Percentiles rank a stretch among this genome's conserved stretches.
phyloP scores from a whole-genome alignment of 768 basidiomycete species.

The Pleurotus eryngii region DNA sequence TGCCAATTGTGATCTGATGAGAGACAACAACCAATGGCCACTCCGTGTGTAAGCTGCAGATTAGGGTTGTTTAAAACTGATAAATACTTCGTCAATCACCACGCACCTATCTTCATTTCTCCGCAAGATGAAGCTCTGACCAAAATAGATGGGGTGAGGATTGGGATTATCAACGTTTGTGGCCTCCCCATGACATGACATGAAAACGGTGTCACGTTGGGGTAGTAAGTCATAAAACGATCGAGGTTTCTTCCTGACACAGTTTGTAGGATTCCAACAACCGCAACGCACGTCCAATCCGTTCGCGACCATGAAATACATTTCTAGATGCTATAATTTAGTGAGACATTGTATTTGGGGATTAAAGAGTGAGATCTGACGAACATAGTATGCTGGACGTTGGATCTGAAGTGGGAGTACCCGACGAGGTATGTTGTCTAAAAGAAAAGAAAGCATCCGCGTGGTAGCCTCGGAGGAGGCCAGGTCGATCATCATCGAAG shows the following conservation, averaged over 20 bases:
- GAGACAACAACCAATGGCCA: constrained; percentile 5
- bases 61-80: neutral
- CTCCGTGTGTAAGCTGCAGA: neutral
- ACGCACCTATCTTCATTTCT: neutral
- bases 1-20: constrained; percentile 5
- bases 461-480: neutral
- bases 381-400: neutral
- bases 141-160: neutral
- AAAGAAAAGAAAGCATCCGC: constrained; percentile 5
- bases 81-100: neutral
- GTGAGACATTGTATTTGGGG: neutral
- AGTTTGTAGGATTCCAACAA: constrained; percentile 3
- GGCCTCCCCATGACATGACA: neutral
- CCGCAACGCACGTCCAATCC: constrained; percentile 4
- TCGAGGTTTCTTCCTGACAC: constrained; percentile 4
- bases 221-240: constrained; percentile 5
- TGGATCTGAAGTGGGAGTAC: neutral
- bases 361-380: neutral
- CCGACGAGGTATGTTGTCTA: neutral
- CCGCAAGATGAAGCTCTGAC: constrained; percentile 1
- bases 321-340: neutral
- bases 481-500: neutral
- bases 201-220: neutral
- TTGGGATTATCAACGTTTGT: neutral
- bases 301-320: neutral